Base-by-base conservation (phyloP, 768 basidiomycete species). In the Serendipita vermifera region DNA sequence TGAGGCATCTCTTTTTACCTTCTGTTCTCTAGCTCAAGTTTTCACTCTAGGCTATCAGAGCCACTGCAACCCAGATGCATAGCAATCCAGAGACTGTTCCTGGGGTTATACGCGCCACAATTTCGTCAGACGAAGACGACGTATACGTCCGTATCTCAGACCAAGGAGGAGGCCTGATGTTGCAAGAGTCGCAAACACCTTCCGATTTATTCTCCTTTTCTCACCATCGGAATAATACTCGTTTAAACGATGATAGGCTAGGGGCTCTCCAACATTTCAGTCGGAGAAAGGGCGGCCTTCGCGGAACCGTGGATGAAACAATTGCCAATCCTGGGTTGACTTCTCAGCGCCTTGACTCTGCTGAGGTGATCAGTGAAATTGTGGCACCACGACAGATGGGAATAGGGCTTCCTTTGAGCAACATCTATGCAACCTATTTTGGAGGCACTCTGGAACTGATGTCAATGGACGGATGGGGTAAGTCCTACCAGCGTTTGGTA, bases 121-220 rank as follows among this genome's bases (percentile, higher is more conserved):
- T 94, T 41, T 82, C 82, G 5, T 79, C 81, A 2, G 82, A 83
- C 1, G 74, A 80, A 31, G 77, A 88, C 54, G 78, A 87, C 51
- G 77, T 94, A 41, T 76, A 79, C 4, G 77, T 94, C 51, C 82
- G 90, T 35, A 83, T 94, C 70, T 90, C 89, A n/a, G 90, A 94
- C 65, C 82, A 87, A 78, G 91, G 87, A 33, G 86, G 87, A 2
- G 88, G 89, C 1, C 74, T 92, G 5, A 65, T 70, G 39, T 74
- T 71, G 17, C 64, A 75, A 5, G 69, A 76, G 56, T 75, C 87
- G 51, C 73, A 73, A 58, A 74, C 74, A 1, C 81, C 88, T 0
- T 78, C 82, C 17, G 89, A 91, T 64, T 72, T 92, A 3, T 90
- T 89, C 68, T 92, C 89, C 3, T 92, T 93, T 71, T 91, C 88